A percentile compares a stretch with the other conserved stretches of the same genome.
These are phyloP conservation scores for Moesziomyces sp. DNA, from an alignment of 1,284 basidiomycete genomes.

Conservation along the genomic window DNA sequence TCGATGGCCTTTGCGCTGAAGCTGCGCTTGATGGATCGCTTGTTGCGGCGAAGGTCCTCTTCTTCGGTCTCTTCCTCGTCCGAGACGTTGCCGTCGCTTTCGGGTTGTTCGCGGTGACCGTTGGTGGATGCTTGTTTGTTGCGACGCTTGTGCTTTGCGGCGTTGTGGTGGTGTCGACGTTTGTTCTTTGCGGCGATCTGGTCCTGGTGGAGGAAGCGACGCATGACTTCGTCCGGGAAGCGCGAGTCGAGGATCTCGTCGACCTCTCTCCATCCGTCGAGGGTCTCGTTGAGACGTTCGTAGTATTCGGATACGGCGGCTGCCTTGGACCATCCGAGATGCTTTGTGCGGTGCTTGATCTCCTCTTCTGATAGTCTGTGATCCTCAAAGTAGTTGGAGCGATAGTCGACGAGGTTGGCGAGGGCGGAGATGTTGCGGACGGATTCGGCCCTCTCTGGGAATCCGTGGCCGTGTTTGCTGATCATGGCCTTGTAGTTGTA, in stretches of 20 bases:
- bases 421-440: slow-evolving; percentile 58
- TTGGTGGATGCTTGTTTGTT: slow-evolving; percentile 10
- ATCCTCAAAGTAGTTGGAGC: slow-evolving; percentile 61
- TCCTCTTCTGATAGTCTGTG: slow-evolving; percentile 45
- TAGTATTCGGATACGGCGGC: slow-evolving; percentile 56
- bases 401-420: slow-evolving; percentile 58
- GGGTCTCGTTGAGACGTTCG: slow-evolving; percentile 58
- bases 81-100: slow-evolving; percentile 52
- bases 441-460: slow-evolving; percentile 54
- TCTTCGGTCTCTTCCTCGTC: slow-evolving; percentile 56
- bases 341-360: slow-evolving; percentile 45
- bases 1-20: slow-evolving; percentile 51
- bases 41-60: slow-evolving; percentile 26
- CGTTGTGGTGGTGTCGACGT: slow-evolving; percentile 6
- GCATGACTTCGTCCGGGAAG: slow-evolving; percentile 65
- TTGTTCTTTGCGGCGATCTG: slow-evolving; percentile 15
- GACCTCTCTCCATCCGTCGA: slow-evolving; percentile 65
- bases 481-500: slow-evolving; percentile 41
- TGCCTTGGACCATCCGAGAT: slow-evolving; percentile 36
- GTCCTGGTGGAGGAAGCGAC: slow-evolving; percentile 49
- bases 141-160: slow-evolving; percentile 28
- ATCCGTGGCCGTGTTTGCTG: slow-evolving; percentile 49
- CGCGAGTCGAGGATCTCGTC: slow-evolving; percentile 66
- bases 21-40: slow-evolving; percentile 42
- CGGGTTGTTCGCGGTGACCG: slow-evolving; percentile 10